These are phyloP conservation scores for Aspergillus affinis DNA, from an alignment of 495 filamentous ascomycete genomes.

Conservation along the genomic window DNA sequence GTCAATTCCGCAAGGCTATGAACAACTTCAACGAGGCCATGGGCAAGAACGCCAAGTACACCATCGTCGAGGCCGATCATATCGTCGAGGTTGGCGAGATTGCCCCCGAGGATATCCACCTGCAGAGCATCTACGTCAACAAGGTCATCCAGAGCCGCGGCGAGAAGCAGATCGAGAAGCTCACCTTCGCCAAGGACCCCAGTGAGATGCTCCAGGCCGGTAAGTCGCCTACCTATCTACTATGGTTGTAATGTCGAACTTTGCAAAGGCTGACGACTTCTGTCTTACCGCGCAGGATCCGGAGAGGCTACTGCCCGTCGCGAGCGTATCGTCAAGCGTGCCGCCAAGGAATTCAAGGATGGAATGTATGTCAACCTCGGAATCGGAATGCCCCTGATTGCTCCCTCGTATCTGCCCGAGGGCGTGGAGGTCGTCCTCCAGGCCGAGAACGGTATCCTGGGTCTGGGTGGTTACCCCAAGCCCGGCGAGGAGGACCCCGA, in stretches of 20 bases:
- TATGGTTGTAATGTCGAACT: neutral
- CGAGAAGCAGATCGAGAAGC: slow-evolving; percentile 79
- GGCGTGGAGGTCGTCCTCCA: slow-evolving; percentile 81
- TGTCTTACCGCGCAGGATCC: slow-evolving; percentile 47
- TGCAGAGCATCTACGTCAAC: slow-evolving; percentile 88
- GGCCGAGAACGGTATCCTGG: slow-evolving; percentile 88
- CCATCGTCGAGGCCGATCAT: slow-evolving; percentile 86
- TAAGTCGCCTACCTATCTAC: slow-evolving; percentile 1
- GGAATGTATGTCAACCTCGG: slow-evolving; percentile 94
- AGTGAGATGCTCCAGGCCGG: slow-evolving; percentile 53
- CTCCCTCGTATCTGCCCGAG: slow-evolving; percentile 74
- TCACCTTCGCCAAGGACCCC: slow-evolving; percentile 67
- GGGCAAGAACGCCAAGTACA: slow-evolving; percentile 82
- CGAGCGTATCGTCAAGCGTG: slow-evolving; percentile 78
- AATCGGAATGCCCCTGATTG: slow-evolving; percentile 89
- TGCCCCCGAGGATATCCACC: slow-evolving; percentile 69
- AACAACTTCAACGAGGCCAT: slow-evolving; percentile 90
- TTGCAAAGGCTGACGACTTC: neutral
- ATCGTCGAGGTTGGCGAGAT: slow-evolving; percentile 84
- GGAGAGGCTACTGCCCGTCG: slow-evolving; percentile 72
- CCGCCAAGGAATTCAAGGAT: slow-evolving; percentile 89
- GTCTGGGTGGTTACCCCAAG: slow-evolving; percentile 78
- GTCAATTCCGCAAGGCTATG: slow-evolving; percentile 80
- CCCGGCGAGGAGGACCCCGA: slow-evolving; percentile 81
- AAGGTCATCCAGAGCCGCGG: slow-evolving; percentile 73